Base-by-base conservation (phyloP, 257 asterid genomes). In the Capsicum chinense region DNA sequence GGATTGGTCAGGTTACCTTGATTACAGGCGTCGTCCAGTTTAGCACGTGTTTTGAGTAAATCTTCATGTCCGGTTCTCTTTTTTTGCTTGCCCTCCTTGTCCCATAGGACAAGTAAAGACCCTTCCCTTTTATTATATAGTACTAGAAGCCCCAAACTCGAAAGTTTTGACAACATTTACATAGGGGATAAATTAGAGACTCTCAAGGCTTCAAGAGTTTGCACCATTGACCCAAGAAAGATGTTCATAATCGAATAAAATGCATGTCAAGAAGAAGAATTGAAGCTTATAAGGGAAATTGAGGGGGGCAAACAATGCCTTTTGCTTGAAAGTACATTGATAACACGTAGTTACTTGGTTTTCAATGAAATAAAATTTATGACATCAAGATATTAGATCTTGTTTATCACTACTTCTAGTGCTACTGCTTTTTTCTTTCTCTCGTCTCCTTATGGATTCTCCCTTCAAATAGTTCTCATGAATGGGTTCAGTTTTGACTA, bases 341-440 rank as follows among this genome's bases (percentile, higher is more conserved):
- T 59, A 59, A 59, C 66, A 59, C 33, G n/a, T 59, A 59, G n/a
- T 17, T 17, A 59, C 66, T 59, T n/a, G 33, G 66, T 59, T 59
- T 59, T 4, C 12, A 59, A n/a, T 17, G 3, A 10, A 59, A 59
- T 19, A 26, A 59, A 26, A n/a, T 59, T 59, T 58, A 17, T 59
- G 66, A 59, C 66, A 59, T 59, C 66, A 59, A 59, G 33, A 59
- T 59, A 59, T n/a, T 59, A 59, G 66, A 59, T 59, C 66, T 13
- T 59, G 26, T 21, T 59, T 59, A 7, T 59, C 7, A 19, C 66
- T 54, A 15, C 57, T 54, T 54, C 57, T 13, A 2, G 7, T 59
- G 66, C 7, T 19, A 17, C 33, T 59, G 5, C 11, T 59, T 58
- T 58, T 60, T 13, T 60, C 67, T 60, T 60, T 33, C 67, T 60